Base-by-base conservation (phyloP, 2,329 filamentous ascomycete species). In the Karstenula rhodostoma region DNA sequence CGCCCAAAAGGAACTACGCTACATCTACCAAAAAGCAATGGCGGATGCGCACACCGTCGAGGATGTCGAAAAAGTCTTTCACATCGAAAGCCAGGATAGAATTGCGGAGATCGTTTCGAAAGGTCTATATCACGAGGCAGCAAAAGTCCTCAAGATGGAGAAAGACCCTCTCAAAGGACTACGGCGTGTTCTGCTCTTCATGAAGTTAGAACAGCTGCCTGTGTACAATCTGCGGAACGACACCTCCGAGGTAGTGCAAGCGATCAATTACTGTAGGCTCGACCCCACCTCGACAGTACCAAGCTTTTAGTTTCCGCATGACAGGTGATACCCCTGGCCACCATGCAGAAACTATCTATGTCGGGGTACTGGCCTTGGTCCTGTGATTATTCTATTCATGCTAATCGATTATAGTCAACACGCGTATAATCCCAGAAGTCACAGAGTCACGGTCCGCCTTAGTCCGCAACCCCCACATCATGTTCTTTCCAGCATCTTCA, bases 261-360 rank as follows among this genome's bases (percentile, higher is more conserved):
- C 73, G 1, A 70, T 75, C 12, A 60, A 73, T 6, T 76, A 75
- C 51, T 75, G 73, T 73, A 63, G 46, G 72, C 56, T 8, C 22
- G 4, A 17, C 22, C 44, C 44, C 5, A 40, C 35, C 53, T 40
- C 25, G 15, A 4, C 43, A 46, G 42, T 52, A 32, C 32, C 10
- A n/a, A 25, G 25, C 42, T 19, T 9, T 9, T 23, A 8, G 33
- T 6, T 3, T 13, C n/a, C 2, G 0, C 37, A 32, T 17, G 10
- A 6, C 12, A 22, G 19, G 44, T 29, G 13, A 19, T 53, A 22
- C 35, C 22, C 35, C 8, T 22, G 23, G 3, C 17, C 23, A n/a
- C 4, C 33, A 9, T 37, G 48, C 49, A 53, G 35, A 23, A 43
- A 29, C 19, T 1, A 32, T 42, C 22, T 43, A 13, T 37, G 25